Conservation (phyloP, 257 asterid species). For the Jaltomata sinuosa region DNA sequence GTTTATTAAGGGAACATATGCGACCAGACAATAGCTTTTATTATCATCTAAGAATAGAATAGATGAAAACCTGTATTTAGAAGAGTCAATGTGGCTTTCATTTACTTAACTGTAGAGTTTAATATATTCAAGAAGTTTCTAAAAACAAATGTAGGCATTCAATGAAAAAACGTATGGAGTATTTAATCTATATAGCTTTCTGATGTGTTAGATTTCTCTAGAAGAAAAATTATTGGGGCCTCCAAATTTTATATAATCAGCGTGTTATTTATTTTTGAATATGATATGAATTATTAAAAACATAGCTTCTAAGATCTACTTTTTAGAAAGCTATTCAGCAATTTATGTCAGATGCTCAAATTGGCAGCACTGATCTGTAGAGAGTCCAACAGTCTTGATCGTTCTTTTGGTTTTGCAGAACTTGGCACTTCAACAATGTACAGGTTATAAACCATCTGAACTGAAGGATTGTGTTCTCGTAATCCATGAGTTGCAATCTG, state of each 20-base stretch:
- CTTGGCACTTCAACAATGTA: slow-evolving; percentile 38
- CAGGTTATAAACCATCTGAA: slow-evolving; percentile 56
- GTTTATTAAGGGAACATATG: neutral
- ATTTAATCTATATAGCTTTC: neutral
- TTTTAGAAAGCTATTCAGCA: neutral
- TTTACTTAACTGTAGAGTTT: neutral
- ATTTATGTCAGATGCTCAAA: neutral
- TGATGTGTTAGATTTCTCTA: neutral
- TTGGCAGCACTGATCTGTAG: neutral
- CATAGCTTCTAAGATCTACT: neutral
- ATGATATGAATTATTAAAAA: neutral
- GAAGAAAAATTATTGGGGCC: neutral
- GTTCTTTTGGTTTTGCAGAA: slow-evolving; percentile 28
- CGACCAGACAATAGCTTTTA: neutral
- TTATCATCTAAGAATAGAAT: neutral
- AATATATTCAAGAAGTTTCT: neutral
- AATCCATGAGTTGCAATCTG: slow-evolving; percentile 19
- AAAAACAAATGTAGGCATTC: neutral
- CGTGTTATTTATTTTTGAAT: neutral
- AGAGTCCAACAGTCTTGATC: neutral
- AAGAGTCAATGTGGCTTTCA: neutral
- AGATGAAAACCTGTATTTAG: neutral
- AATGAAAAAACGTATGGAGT: neutral
- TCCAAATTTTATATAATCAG: neutral
- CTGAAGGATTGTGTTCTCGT: slow-evolving; percentile 47